Conservation (phyloP, 208 protist genomes). For the Angomonas deanei region DNA sequence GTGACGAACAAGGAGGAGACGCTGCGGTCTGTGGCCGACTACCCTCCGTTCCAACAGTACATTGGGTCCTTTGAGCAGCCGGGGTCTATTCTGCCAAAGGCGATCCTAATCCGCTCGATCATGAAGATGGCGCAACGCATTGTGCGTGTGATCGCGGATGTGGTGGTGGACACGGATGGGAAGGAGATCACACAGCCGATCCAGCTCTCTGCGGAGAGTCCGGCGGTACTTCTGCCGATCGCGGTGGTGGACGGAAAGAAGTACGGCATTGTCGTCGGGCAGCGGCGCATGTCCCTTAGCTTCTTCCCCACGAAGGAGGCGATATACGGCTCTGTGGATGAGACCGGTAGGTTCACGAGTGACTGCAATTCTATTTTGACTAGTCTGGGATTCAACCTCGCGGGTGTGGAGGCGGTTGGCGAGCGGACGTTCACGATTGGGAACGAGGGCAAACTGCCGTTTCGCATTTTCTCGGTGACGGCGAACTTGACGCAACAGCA, state of each 20-base stretch:
- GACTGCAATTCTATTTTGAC: constrained; percentile 21
- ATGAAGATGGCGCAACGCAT: constrained; percentile 57
- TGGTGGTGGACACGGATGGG: constrained; percentile 27
- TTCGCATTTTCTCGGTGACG: constrained; percentile 32
- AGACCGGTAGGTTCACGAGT: constrained; percentile 19
- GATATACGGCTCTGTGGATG: constrained; percentile 28
- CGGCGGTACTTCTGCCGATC: constrained; percentile 49
- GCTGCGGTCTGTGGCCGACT: constrained; percentile 37
- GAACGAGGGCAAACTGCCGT: constrained; percentile 42
- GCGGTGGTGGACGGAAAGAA: constrained; percentile 16
- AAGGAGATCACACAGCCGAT: constrained; percentile 31
- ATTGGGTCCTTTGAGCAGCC: constrained; percentile 19
- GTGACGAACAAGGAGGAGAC: constrained; percentile 24
- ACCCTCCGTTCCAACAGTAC: constrained; percentile 46
- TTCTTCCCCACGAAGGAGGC: constrained; percentile 30
- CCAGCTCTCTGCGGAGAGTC: constrained; percentile 21
- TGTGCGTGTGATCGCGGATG: constrained; percentile 47
- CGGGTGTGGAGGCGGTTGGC: constrained; percentile 11
- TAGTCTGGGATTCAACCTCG: constrained; percentile 22
- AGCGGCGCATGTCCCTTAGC: constrained; percentile 28
- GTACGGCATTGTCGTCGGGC: constrained; percentile 37
- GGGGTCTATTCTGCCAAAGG: constrained; percentile 15
- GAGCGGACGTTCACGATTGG: constrained; percentile 41
- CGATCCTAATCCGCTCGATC: constrained; percentile 47
- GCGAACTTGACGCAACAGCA: constrained; percentile 13